phyloP scores from a whole-genome alignment of 768 basidiomycete species.

The Rhodotorula toruloides region DNA sequence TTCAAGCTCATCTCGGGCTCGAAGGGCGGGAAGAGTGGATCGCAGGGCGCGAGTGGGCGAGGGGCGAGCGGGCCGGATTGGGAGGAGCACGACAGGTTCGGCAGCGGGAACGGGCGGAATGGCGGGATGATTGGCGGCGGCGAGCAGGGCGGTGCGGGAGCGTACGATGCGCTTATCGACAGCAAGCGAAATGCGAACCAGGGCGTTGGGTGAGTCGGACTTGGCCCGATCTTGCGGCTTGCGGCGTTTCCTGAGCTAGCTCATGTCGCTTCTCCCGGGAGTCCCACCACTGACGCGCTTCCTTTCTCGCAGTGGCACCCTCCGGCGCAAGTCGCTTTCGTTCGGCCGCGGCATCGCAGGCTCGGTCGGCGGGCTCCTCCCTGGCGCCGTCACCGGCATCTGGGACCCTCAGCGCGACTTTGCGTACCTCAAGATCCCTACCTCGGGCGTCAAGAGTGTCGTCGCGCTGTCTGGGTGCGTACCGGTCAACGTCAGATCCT shows the following conservation, averaged over 20 bases:
- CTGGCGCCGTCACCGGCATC: conserved; percentile 83
- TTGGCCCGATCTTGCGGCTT: not conserved
- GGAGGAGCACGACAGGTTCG: conserved; percentile 37
- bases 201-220: conserved; percentile 15
- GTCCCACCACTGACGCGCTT: not conserved
- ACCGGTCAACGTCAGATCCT: not conserved
- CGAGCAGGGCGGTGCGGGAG: conserved; percentile 46
- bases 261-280: not conserved
- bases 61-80: conserved; percentile 35
- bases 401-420: conserved; percentile 97
- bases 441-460: conserved; percentile 70
- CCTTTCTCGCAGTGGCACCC: conserved; percentile 37
- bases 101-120: conserved; percentile 37
- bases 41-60: too few species aligned
- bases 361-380: conserved; percentile 70
- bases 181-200: conserved; percentile 59
- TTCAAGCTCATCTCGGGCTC: conserved; percentile 60
- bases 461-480: conserved; percentile 83
- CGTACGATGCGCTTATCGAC: conserved; percentile 81
- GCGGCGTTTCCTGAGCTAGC: too few species aligned
- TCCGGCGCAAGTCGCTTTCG: conserved; percentile 67
- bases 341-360: conserved; percentile 68
- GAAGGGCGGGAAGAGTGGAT: too few species aligned
- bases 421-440: conserved; percentile 78
- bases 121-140: conserved; percentile 45